phyloP scores from a whole-genome alignment of 352 stramenopile genomes.

The Globisporangium yorkense region DNA sequence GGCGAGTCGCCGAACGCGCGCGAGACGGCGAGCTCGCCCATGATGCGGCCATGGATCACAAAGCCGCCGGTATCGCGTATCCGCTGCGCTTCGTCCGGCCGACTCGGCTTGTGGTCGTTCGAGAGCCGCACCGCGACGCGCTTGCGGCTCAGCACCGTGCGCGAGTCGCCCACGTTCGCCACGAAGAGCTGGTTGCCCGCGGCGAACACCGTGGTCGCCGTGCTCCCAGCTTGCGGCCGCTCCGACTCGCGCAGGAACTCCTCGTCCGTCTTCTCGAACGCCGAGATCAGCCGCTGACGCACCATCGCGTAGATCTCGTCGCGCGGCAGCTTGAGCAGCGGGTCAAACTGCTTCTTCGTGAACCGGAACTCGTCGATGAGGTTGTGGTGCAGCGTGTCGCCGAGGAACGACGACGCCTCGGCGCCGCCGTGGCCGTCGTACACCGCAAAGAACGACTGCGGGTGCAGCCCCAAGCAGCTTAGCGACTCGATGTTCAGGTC shows the following conservation, averaged over 20 bases:
- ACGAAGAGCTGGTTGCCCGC: constrained; percentile 91
- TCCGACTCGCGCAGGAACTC: constrained; percentile 64
- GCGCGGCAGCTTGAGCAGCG: constrained; percentile 26
- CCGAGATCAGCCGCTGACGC: constrained; percentile 33
- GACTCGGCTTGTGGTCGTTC: constrained; percentile 95
- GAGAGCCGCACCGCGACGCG: constrained; percentile 88
- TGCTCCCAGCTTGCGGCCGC: constrained; percentile 86
- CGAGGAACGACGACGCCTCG: constrained; percentile 89
- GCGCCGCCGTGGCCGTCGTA: constrained; percentile 96
- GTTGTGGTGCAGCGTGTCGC: constrained; percentile 65
- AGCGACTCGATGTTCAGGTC: constrained; percentile 65
- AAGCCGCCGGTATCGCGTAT: constrained; percentile 92
- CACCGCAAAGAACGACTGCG: constrained; percentile 93
- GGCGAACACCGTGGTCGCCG: constrained; percentile 92
- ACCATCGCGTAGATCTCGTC: constrained; percentile 50
- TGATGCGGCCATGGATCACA: constrained; percentile 90
- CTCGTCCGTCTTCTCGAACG: constrained; percentile 70
- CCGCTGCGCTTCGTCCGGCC: constrained; percentile 90
- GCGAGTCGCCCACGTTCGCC: constrained; percentile 95
- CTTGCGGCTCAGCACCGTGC: constrained; percentile 90
- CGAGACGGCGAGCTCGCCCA: constrained; percentile 86
- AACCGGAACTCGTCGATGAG: constrained; percentile 53
- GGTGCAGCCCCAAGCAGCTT: constrained; percentile 46
- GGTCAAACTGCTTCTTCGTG: constrained; percentile 37
- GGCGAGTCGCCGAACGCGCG: constrained; percentile 89